Conservation (phyloP, 768 basidiomycete species). For the Pholiota molesta region DNA sequence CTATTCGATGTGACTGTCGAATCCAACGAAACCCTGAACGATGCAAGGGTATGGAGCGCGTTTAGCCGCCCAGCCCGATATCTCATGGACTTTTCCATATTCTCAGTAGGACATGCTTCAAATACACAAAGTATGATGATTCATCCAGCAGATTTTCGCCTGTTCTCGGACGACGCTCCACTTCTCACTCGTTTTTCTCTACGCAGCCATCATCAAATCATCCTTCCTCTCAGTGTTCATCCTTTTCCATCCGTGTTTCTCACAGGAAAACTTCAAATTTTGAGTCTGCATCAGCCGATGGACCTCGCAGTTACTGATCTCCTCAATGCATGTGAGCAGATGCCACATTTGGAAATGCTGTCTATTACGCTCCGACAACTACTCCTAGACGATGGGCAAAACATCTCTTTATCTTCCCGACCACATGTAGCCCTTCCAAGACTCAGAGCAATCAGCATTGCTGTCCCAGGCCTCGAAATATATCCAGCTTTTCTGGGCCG, state of each 20-base stretch:
- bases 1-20: background rate
- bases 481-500: background rate
- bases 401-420: background rate
- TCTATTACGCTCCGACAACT: background rate
- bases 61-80: background rate
- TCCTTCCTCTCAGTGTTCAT: background rate
- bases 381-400: background rate
- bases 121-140: background rate
- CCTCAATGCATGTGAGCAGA: background rate
- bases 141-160: background rate
- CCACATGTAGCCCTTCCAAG: background rate
- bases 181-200: background rate
- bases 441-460: background rate
- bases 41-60: background rate
- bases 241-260: background rate
- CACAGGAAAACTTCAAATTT: background rate
- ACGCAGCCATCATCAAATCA: background rate
- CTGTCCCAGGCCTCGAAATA: background rate
- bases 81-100: background rate
- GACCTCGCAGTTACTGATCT: background rate
- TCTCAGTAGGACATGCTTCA: background rate
- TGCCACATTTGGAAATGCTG: background rate
- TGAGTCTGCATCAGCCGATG: background rate
- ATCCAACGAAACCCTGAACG: background rate
- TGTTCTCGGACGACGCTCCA: background rate